These are phyloP conservation scores for Termitomyces sp. DNA, from an alignment of 1,284 basidiomycete species.

Conservation along the genomic window DNA sequence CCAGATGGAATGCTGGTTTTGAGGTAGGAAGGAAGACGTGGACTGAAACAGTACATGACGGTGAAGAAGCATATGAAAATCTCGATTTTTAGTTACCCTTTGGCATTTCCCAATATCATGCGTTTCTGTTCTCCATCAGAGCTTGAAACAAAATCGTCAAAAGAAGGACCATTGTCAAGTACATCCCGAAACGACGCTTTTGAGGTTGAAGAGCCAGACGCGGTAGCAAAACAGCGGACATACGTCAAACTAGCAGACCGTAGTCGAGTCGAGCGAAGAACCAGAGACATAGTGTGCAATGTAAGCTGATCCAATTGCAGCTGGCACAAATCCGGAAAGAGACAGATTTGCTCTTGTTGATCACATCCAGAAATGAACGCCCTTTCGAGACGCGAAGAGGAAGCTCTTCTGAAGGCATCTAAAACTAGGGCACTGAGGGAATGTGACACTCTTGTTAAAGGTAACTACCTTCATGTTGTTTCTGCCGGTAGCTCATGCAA, in stretches of 20 bases:
- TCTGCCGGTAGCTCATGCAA: background rate
- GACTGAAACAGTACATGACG: slow-evolving; percentile 39
- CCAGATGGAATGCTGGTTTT: slow-evolving; percentile 95
- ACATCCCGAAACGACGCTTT: slow-evolving; percentile 49
- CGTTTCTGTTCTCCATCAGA: slow-evolving; percentile 49
- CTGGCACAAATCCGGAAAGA: background rate
- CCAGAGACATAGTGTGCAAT: slow-evolving; percentile 4
- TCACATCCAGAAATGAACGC: slow-evolving; percentile 59
- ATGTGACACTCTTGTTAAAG: slow-evolving; percentile 75
- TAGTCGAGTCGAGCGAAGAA: slow-evolving; percentile 10
- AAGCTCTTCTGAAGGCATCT: slow-evolving; percentile 76
- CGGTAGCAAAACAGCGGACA: slow-evolving; percentile 45
- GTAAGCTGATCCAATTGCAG: too few species aligned
- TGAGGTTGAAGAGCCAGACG: slow-evolving; percentile 35
- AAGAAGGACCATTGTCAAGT: slow-evolving; percentile 68
- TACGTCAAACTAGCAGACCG: background rate
- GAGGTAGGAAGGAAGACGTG: slow-evolving; percentile 85
- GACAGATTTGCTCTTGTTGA: slow-evolving; percentile 4
- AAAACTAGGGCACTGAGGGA: slow-evolving; percentile 75
- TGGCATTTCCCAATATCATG: slow-evolving; percentile 76
- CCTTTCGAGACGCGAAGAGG: slow-evolving; percentile 85
- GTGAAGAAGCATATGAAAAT: slow-evolving; percentile 1
- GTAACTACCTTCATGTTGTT: slow-evolving; percentile 31
- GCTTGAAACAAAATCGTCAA: slow-evolving; percentile 79
- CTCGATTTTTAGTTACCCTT: slow-evolving; percentile 43